These are phyloP conservation scores for Solanum phureja DNA, from an alignment of 257 asterid species.

Conservation along the genomic window DNA sequence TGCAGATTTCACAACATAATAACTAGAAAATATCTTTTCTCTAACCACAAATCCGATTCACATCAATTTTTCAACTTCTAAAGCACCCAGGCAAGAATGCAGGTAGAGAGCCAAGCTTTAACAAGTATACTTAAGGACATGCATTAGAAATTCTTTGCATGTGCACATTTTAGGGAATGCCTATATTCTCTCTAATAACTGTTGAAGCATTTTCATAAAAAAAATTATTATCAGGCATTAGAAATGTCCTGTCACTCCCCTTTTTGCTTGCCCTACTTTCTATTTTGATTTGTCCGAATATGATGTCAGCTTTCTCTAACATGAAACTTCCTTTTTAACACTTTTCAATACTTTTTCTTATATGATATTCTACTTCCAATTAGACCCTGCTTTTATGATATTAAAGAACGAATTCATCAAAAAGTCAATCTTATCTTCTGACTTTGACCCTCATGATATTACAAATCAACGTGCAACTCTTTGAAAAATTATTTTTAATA, in stretches of 20 bases:
- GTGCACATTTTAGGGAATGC: not conserved
- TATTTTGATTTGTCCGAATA: not conserved
- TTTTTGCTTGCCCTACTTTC: not conserved
- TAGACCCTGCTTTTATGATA: not conserved
- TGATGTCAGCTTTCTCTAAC: not conserved
- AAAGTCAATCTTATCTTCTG: not conserved
- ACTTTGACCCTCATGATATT: not conserved
- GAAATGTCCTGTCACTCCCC: not conserved
- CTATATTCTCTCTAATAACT: not conserved
- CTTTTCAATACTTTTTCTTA: not conserved
- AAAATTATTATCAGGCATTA: not conserved
- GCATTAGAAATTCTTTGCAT: not conserved
- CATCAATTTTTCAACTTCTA: not conserved
- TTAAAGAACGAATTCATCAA: not conserved
- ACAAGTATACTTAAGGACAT: not conserved
- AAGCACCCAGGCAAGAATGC: not conserved
- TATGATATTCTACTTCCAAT: not conserved
- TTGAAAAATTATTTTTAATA: not conserved
- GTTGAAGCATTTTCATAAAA: not conserved
- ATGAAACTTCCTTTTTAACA: not conserved
- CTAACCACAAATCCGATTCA: not conserved
- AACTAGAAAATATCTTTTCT: not conserved
- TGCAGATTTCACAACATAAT: not conserved
- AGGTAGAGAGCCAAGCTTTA: not conserved
- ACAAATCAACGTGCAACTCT: not conserved